These are phyloP conservation scores for Nannochloropsis salina DNA, from an alignment of 108 stramenopile species.

Conservation along the genomic window DNA sequence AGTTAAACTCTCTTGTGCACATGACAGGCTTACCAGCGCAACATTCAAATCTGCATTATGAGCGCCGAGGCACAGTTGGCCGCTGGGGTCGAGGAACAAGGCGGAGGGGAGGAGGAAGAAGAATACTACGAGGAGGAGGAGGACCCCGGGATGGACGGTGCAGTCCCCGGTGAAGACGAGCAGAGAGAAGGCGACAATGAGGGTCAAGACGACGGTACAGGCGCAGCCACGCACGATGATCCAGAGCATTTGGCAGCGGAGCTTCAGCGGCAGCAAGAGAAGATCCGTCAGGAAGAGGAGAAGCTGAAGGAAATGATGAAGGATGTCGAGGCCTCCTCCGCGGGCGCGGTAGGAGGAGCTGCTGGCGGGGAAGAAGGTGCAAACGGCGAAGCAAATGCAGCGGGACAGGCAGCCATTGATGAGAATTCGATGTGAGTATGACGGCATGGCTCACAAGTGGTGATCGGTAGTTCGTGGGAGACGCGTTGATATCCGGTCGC, in stretches of 20 bases:
- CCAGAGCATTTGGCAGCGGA: slow-evolving; percentile 5
- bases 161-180: background rate
- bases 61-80: slow-evolving; percentile 17
- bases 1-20: no score
- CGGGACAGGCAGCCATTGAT: slow-evolving; percentile 22
- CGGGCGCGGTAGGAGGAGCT: background rate
- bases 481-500: no score
- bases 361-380: slow-evolving; percentile 23
- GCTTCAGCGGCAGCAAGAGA: background rate
- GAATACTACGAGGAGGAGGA: slow-evolving; percentile 20
- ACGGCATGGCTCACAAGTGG: no score
- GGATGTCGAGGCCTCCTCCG: slow-evolving; percentile 30
- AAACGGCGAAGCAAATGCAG: slow-evolving; percentile 14
- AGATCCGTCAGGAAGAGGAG: slow-evolving; percentile 34
- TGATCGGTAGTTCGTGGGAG: no score
- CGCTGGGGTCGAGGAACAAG: background rate
- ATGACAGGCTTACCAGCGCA: no score
- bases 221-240: background rate
- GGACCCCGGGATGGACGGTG: slow-evolving; percentile 2
- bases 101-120: background rate
- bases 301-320: slow-evolving; percentile 40
- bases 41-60: background rate
- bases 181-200: background rate
- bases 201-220: background rate
- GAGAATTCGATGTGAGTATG: slow-evolving; percentile 43